These are phyloP conservation scores for Ceratobasidium sp. DNA, from an alignment of 1,284 basidiomycete species.

Conservation along the genomic window DNA sequence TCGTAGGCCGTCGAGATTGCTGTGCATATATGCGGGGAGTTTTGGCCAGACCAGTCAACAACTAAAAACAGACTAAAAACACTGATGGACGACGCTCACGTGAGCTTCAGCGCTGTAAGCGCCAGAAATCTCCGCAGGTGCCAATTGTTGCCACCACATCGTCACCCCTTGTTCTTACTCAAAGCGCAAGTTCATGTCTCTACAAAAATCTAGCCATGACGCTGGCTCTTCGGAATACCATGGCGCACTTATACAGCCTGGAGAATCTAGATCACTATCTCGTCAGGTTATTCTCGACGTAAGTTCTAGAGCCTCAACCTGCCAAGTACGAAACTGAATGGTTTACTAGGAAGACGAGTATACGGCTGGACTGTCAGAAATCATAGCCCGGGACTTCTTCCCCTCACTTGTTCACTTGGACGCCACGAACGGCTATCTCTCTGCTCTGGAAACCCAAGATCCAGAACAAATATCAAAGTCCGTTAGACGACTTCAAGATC, in stretches of 20 bases:
- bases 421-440: conserved; percentile 85
- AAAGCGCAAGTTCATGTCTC: not conserved
- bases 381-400: conserved; percentile 98
- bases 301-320: conserved; percentile 14
- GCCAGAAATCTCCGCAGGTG: not conserved
- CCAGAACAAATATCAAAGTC: conserved; percentile 76
- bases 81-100: too few relatives aligned
- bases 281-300: conserved; percentile 73
- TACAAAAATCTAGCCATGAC: not conserved
- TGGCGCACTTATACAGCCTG: conserved; percentile 18
- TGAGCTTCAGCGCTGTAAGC: too few relatives aligned
- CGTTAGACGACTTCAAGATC: conserved; percentile 74
- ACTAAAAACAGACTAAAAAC: too few relatives aligned
- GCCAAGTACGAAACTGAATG: conserved; percentile 36
- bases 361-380: conserved; percentile 88
- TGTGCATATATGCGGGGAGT: too few relatives aligned
- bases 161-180: not conserved
- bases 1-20: too few relatives aligned
- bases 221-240: conserved; percentile 29
- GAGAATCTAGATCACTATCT: conserved; percentile 35
- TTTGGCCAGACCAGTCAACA: too few relatives aligned
- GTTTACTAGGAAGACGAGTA: conserved; percentile 84
- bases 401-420: conserved; percentile 89
- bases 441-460: conserved; percentile 78
- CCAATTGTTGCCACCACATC: conserved; percentile 9